phyloP scores from a whole-genome alignment of 768 basidiomycete species.

The Mycena metata region DNA sequence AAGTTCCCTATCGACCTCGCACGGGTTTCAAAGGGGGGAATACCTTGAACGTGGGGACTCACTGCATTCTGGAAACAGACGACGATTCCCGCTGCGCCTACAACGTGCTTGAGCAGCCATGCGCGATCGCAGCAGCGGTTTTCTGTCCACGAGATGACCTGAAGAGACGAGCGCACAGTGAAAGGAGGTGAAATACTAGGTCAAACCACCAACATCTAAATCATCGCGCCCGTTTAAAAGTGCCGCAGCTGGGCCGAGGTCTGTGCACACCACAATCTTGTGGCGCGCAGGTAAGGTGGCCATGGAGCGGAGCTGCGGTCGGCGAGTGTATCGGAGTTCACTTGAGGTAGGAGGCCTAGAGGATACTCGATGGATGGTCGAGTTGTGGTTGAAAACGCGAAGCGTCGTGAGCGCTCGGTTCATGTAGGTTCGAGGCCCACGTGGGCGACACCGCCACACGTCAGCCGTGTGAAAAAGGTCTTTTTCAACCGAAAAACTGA shows the following conservation, averaged over 20 bases:
- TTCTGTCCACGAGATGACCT: constrained; percentile 62
- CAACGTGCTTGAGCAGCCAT: constrained; percentile 82
- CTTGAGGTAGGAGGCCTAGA: neutral
- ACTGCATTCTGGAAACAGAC: constrained; percentile 85
- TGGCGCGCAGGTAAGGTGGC: neutral
- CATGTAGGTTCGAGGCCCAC: neutral
- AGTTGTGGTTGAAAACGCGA: neutral
- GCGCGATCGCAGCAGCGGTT: constrained; percentile 68
- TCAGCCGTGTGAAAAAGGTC: too few species aligned
- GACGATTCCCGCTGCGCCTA: constrained; percentile 73
- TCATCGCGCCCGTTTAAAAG: constrained; percentile 24
- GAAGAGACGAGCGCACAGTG: neutral
- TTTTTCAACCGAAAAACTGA: too few species aligned
- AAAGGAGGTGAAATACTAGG: too few species aligned
- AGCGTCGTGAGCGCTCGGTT: neutral
- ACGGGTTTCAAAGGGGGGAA: constrained; percentile 16
- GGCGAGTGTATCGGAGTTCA: neutral
- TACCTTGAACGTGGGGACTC: neutral
- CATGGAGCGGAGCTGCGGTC: neutral
- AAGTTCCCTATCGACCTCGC: constrained; percentile 80
- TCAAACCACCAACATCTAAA: constrained; percentile 10
- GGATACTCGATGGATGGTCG: neutral
- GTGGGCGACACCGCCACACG: too few species aligned
- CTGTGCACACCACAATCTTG: constrained; percentile 38
- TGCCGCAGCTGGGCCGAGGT: constrained; percentile 32